Conservation (phyloP, 495 filamentous ascomycete genomes). For the Neurospora intermedia region DNA sequence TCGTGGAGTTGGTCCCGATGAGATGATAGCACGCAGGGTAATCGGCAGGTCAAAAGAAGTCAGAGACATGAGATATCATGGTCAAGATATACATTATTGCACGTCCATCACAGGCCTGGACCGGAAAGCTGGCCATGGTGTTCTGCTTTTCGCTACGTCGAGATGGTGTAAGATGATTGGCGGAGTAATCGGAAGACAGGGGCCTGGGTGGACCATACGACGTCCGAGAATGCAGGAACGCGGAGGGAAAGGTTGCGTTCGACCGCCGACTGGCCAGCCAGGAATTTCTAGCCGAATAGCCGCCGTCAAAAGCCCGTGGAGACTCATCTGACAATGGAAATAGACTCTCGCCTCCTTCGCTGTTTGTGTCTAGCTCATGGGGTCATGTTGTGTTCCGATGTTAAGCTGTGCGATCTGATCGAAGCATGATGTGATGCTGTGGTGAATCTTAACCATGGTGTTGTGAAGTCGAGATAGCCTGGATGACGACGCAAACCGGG, state of each 20-base stretch:
- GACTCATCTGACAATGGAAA: not conserved
- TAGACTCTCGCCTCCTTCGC: not conserved
- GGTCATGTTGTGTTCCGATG: not conserved
- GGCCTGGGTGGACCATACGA: conserved; percentile 3
- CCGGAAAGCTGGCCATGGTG: conserved; percentile 7
- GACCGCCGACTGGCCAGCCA: not conserved
- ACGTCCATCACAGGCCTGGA: not conserved
- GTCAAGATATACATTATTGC: not conserved
- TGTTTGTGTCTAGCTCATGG: not conserved
- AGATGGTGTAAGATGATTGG: conserved; percentile 19
- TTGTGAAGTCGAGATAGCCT: not conserved
- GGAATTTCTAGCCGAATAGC: conserved; percentile 19
- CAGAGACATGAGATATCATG: not conserved
- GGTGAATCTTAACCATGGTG: not conserved
- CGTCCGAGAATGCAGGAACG: conserved; percentile 17
- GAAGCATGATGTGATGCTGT: not conserved
- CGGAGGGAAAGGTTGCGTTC: conserved; percentile 21
- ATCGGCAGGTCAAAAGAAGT: not conserved
- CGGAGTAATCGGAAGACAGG: conserved; percentile 8
- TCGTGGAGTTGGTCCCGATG: not conserved
- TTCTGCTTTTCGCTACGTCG: not conserved
- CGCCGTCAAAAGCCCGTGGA: conserved; percentile 2
- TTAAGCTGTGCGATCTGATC: not conserved
- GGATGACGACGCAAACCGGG: not conserved
- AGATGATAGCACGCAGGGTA: not conserved